Evolutionary conservation across 148 eudicot species (phyloP).

Genomic region (Diospyros kaki): DNA sequence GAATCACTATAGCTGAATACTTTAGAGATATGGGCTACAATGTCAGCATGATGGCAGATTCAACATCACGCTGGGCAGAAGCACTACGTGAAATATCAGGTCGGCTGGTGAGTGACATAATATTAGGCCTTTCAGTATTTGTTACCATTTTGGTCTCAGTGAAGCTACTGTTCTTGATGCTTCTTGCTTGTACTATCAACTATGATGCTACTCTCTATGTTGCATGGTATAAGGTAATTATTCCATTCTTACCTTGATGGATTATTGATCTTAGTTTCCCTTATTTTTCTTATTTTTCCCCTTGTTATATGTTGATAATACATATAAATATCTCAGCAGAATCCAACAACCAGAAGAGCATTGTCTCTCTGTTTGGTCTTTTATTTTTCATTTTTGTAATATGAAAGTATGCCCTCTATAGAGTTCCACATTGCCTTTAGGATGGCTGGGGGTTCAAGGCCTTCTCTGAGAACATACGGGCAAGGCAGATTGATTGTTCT

Average conservation of each 20-base stretch:
- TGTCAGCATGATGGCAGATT: slow-evolving; percentile 99
- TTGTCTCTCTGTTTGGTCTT: too few relatives aligned
- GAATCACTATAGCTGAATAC: slow-evolving; percentile 95
- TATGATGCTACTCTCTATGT: neutral
- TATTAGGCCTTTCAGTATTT: neutral
- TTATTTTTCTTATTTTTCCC: neutral
- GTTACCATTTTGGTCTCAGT: neutral
- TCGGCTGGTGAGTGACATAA: slow-evolving; percentile 61
- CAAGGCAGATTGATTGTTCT: neutral
- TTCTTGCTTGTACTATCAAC: slow-evolving; percentile 7
- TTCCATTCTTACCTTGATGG: neutral
- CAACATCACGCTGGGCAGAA: slow-evolving; percentile 99
- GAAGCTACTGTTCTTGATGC: neutral
- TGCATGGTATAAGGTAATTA: neutral
- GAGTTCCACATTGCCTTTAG: too few relatives aligned
- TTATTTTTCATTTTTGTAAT: too few relatives aligned
- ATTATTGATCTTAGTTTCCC: neutral
- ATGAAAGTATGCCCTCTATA: too few relatives aligned
- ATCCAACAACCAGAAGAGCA: neutral
- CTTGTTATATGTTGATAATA: neutral
- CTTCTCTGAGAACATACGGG: neutral
- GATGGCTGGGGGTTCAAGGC: neutral
- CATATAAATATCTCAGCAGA: neutral
- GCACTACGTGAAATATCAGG: slow-evolving; percentile 99
- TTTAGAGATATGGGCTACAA: slow-evolving; percentile 99